Percentiles rank a stretch among this genome's conserved stretches.
These are phyloP conservation scores for Phytophthora rubi DNA, from an alignment of 352 stramenopile species.

Conservation along the genomic window DNA sequence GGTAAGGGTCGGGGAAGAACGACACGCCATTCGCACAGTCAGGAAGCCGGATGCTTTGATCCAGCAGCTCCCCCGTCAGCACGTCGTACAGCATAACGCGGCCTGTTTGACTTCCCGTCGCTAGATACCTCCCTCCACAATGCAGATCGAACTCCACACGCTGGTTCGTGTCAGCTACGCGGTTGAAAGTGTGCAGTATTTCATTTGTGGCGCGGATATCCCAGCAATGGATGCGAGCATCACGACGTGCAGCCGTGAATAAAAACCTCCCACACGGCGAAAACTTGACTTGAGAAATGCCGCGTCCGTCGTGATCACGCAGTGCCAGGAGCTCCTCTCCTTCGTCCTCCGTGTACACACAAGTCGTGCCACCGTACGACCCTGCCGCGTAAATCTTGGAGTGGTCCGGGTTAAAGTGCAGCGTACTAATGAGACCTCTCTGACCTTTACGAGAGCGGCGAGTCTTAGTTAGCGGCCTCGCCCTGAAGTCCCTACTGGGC, in stretches of 20 bases:
- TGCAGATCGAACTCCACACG: conserved; percentile 82
- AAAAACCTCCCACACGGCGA: conserved; percentile 75
- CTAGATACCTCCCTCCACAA: conserved; percentile 59
- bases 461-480: conserved; percentile 67
- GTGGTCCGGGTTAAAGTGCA: conserved; percentile 86
- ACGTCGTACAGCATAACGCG: conserved; percentile 66
- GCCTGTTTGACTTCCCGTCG: conserved; percentile 65
- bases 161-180: conserved; percentile 76
- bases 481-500: conserved; percentile 63
- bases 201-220: conserved; percentile 80
- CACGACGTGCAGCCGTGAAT: conserved; percentile 74
- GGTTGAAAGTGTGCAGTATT: conserved; percentile 68
- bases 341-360: conserved; percentile 85
- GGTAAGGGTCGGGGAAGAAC: conserved; percentile 68
- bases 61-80: conserved; percentile 53
- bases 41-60: conserved; percentile 49
- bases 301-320: conserved; percentile 73
- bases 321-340: conserved; percentile 65
- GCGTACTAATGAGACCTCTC: conserved; percentile 75
- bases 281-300: conserved; percentile 87
- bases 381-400: conserved; percentile 88
- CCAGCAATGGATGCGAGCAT: conserved; percentile 84
- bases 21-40: conserved; percentile 80
- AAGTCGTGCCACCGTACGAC: conserved; percentile 84
- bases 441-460: conserved; percentile 71